Evolutionary conservation across 139 green algal genomes (phyloP).

Genomic region (Volvox reticuliferus): DNA sequence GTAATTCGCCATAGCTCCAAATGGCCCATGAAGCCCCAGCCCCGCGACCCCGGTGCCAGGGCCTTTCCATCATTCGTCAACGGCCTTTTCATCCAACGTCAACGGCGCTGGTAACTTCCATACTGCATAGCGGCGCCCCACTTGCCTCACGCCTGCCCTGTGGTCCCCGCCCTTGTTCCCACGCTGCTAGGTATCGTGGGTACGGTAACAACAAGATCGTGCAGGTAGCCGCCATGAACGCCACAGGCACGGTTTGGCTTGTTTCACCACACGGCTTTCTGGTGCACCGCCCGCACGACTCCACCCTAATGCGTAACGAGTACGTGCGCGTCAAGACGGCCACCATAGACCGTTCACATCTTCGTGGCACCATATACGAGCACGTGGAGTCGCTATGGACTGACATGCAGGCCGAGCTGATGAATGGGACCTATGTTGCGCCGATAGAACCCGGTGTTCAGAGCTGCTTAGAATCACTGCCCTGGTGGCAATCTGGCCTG

Average conservation of each 20-base stretch:
- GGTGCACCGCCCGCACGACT: conserved; percentile 40
- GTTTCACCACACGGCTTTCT: conserved; percentile 38
- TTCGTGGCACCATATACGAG: conserved; percentile 28
- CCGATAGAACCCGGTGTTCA: background rate
- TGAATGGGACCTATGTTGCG: background rate
- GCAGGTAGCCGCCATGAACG: conserved; percentile 32
- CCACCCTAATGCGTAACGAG: background rate
- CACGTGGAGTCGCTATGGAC: conserved; percentile 27
- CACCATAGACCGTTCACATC: background rate
- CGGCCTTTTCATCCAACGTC: background rate
- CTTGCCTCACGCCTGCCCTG: too few relatives aligned
- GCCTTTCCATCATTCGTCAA: too few relatives aligned
- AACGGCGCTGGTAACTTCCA: background rate
- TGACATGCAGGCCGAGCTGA: background rate
- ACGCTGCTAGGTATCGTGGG: conserved; percentile 25
- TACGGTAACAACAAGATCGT: conserved; percentile 51
- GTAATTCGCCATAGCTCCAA: too few relatives aligned
- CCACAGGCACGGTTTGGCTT: background rate
- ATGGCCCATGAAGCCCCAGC: too few relatives aligned
- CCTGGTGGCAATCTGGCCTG: conserved; percentile 3
- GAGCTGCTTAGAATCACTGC: background rate
- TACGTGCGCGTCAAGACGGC: conserved; percentile 29
- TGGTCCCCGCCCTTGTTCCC: background rate
- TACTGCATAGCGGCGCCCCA: background rate
- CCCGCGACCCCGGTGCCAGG: too few relatives aligned